Evolutionary conservation across 495 filamentous ascomycete species (phyloP).

Genomic region (Penicillium salamii): DNA sequence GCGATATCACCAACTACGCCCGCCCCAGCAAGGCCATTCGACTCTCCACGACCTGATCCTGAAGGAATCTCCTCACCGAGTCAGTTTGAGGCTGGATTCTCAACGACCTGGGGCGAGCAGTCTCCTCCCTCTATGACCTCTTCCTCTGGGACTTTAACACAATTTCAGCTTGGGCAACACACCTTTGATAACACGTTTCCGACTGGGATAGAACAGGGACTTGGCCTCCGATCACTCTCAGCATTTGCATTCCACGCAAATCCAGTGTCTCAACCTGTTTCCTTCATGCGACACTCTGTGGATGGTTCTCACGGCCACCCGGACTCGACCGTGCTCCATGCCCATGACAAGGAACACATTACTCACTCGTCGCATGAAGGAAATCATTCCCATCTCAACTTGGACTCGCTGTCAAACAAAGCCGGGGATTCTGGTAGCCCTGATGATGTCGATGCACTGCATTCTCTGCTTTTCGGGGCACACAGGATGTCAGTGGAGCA

Average conservation of each 20-base stretch:
- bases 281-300: constrained; percentile 33
- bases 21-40: constrained; percentile 17
- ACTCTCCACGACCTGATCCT: constrained; percentile 25
- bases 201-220: constrained; percentile 26
- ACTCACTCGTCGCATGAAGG: constrained; percentile 6
- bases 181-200: constrained; percentile 19
- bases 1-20: constrained; percentile 19
- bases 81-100: constrained; percentile 15
- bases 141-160: constrained; percentile 12
- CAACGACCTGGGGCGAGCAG: constrained; percentile 25
- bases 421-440: neutral
- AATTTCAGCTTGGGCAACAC: constrained; percentile 20
- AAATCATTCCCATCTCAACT: constrained; percentile 1
- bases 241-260: constrained; percentile 30
- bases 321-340: constrained; percentile 1
- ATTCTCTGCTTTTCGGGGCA: constrained; percentile 6
- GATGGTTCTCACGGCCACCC: constrained; percentile 12
- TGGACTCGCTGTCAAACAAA: neutral
- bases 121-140: constrained; percentile 15
- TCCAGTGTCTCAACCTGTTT: constrained; percentile 34
- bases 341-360: constrained; percentile 6
- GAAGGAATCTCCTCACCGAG: constrained; percentile 22
- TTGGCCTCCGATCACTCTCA: constrained; percentile 30
- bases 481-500: neutral
- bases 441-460: neutral